These are phyloP conservation scores for Microcyclospora tardicrescens DNA, from an alignment of 2,329 filamentous ascomycete species.

Conservation along the genomic window DNA sequence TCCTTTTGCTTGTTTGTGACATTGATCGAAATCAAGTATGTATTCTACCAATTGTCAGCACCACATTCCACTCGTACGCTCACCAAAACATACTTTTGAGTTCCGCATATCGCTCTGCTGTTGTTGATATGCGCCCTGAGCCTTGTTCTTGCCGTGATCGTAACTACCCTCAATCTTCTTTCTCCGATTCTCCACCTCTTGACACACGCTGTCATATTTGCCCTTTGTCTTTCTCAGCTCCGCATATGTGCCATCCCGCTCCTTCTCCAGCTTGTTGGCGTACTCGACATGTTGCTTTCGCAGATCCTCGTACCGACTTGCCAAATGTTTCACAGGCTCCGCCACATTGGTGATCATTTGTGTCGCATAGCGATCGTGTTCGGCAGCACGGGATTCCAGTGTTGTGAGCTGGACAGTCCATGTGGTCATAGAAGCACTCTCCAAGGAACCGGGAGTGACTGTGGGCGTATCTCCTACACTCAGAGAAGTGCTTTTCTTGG, in stretches of 20 bases:
- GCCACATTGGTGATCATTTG: slow-evolving; percentile 71
- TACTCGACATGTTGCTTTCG: slow-evolving; percentile 86
- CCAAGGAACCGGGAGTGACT: slow-evolving; percentile 88
- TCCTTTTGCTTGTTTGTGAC: slow-evolving; percentile 97
- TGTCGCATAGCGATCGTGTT: slow-evolving; percentile 74
- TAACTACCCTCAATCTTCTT: slow-evolving; percentile 94
- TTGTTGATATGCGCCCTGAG: slow-evolving; percentile 81
- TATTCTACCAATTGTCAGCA: slow-evolving; percentile 46
- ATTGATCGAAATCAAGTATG: slow-evolving; percentile 91
- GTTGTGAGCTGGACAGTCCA: slow-evolving; percentile 92
- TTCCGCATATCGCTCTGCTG: slow-evolving; percentile 95
- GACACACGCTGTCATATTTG: slow-evolving; percentile 85
- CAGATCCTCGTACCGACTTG: slow-evolving; percentile 70
- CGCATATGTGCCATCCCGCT: slow-evolving; percentile 69
- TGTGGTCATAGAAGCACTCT: slow-evolving; percentile 91
- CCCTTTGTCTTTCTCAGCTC: slow-evolving; percentile 83
- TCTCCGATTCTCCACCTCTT: slow-evolving; percentile 84
- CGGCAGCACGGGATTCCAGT: slow-evolving; percentile 71
- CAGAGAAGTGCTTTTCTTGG: slow-evolving; percentile 70
- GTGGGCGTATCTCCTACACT: slow-evolving; percentile 88
- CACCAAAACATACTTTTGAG: slow-evolving; percentile 44
- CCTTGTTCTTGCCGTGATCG: slow-evolving; percentile 73
- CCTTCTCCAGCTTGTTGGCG: slow-evolving; percentile 74
- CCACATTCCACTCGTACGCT: slow-evolving; percentile 2
- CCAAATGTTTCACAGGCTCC: slow-evolving; percentile 69